Conservation (phyloP, 805 yeast genomes). For the Kockiozyma suomiensis region DNA sequence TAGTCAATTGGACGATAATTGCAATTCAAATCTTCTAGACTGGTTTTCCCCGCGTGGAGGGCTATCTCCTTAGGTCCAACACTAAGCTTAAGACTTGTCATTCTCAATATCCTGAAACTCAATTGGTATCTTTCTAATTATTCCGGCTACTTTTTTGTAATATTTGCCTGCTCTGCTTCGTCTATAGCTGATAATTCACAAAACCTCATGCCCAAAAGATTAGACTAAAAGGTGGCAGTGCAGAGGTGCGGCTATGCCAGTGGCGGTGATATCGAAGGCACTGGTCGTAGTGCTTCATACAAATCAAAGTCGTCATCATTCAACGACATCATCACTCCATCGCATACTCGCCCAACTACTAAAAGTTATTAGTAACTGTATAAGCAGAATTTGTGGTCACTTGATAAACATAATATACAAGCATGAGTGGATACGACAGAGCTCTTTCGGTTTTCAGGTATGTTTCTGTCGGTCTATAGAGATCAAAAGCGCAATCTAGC, state of each 20-base stretch:
- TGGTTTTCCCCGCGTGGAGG: background rate
- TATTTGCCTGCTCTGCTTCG: no score
- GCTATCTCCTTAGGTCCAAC: no score
- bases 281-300: slow-evolving; percentile 5
- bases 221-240: background rate
- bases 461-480: slow-evolving; percentile 43
- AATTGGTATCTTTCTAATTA: no score
- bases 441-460: slow-evolving; percentile 96
- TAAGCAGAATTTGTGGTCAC: background rate
- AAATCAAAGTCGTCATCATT: slow-evolving; percentile 7
- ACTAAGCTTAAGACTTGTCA: no score
- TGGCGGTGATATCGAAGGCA: slow-evolving; percentile 14
- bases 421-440: slow-evolving; percentile 98
- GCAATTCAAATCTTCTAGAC: background rate
- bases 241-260: slow-evolving; percentile 1
- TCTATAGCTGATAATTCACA: background rate
- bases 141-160: no score
- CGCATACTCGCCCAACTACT: background rate
- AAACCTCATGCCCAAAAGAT: background rate
- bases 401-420: background rate
- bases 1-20: background rate
- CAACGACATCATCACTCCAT: background rate
- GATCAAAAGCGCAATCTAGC: background rate
- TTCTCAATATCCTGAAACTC: no score
- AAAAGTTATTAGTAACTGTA: no score